Evolutionary conservation across 164 flowering plant species (phyloP).

Genomic region (Cinnamomum chago): DNA sequence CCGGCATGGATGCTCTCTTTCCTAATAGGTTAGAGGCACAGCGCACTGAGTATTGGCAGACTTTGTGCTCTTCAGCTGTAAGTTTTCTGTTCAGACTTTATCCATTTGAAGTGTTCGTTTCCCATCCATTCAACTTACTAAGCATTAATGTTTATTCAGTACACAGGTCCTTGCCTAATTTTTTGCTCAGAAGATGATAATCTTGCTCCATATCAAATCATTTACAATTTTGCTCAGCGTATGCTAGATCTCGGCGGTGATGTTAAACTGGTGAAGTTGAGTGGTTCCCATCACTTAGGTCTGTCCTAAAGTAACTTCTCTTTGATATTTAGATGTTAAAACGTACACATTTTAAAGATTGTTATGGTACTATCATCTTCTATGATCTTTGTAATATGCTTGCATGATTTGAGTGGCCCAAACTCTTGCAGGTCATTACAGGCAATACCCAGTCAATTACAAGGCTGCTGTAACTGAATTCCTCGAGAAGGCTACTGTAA

Average conservation of each 20-base stretch:
- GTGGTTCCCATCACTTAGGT: conserved; percentile 80
- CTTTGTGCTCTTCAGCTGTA: conserved; percentile 77
- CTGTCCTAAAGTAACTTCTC: conserved; percentile 15
- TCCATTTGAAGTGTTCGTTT: background rate
- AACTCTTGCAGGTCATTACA: conserved; percentile 61
- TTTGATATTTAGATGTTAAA: background rate
- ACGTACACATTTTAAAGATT: background rate
- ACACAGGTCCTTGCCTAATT: conserved; percentile 71
- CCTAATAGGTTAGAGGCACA: conserved; percentile 73
- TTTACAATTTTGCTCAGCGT: conserved; percentile 68
- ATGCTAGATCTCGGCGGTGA: conserved; percentile 73
- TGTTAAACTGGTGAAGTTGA: conserved; percentile 74
- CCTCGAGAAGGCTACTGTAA: conserved; percentile 58
- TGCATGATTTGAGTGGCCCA: background rate
- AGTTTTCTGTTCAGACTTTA: conserved; percentile 23
- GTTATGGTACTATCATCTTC: too few species aligned
- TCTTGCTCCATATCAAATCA: conserved; percentile 66
- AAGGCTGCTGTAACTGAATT: conserved; percentile 69
- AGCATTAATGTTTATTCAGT: conserved; percentile 36
- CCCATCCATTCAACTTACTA: conserved; percentile 9
- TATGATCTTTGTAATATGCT: background rate
- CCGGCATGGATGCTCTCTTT: conserved; percentile 74
- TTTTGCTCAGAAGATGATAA: conserved; percentile 89
- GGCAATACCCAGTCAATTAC: conserved; percentile 62
- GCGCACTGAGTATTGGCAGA: conserved; percentile 98